A percentile compares a stretch with the other conserved stretches of the same genome.
Conservation (phyloP, 305 asterid genomes). For the Solanum hybrid region DNA sequence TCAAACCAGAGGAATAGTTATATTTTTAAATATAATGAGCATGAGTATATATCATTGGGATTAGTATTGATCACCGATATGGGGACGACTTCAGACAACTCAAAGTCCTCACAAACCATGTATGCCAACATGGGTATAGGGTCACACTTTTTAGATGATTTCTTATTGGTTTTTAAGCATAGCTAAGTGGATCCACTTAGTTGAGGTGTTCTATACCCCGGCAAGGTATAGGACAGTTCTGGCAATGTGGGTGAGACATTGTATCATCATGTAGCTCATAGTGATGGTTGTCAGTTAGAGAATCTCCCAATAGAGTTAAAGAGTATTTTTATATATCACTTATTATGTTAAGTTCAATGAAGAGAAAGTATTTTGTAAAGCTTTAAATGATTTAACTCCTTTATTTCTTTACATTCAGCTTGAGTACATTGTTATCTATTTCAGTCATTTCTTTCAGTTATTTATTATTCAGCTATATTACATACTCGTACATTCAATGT, state of each 20-base stretch:
- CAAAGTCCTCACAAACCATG: neutral
- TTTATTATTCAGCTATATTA: neutral
- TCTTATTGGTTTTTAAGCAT: neutral
- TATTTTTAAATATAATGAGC: neutral
- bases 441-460: neutral
- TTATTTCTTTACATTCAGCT: neutral
- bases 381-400: neutral
- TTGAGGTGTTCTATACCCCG: neutral
- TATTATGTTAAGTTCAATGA: neutral
- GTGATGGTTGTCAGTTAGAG: neutral
- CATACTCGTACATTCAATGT: neutral
- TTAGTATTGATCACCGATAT: neutral
- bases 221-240: neutral
- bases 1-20: neutral
- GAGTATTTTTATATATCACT: neutral
- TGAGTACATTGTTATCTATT: neutral
- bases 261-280: neutral
- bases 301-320: neutral
- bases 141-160: neutral
- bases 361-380: neutral
- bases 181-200: neutral
- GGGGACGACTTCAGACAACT: neutral
- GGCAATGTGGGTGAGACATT: neutral
- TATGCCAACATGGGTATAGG: neutral
- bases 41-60: neutral